Evolutionary conservation across 331 rosid species (phyloP).

Genomic region (Malus hybrid): DNA sequence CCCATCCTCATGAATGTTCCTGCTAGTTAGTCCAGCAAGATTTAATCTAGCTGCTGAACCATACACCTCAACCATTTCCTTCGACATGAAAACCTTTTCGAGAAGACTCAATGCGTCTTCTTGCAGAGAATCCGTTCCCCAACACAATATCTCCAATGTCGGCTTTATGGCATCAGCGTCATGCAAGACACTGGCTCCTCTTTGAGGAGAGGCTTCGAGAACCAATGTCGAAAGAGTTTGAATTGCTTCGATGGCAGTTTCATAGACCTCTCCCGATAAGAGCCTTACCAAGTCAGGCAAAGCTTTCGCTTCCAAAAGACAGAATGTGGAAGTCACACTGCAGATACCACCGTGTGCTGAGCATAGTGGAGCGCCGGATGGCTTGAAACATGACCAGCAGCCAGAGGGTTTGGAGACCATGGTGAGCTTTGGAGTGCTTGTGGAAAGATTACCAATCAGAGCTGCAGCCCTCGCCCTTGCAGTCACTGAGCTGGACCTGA

Average conservation of each 20-base stretch:
- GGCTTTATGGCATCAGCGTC: constrained; percentile 46
- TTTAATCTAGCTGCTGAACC: constrained; percentile 43
- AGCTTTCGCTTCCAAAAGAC: constrained; percentile 60
- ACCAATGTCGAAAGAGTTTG: constrained; percentile 73
- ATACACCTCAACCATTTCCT: constrained; percentile 57
- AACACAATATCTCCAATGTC: constrained; percentile 47
- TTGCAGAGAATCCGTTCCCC: constrained; percentile 61
- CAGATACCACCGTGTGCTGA: constrained; percentile 57
- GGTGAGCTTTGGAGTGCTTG: constrained; percentile 53
- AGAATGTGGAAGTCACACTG: constrained; percentile 44
- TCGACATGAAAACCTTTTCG: constrained; percentile 61
- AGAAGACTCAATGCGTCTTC: constrained; percentile 61
- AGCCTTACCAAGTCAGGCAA: constrained; percentile 57
- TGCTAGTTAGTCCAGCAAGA: constrained; percentile 44
- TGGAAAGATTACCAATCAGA: constrained; percentile 70
- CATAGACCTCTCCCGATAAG: constrained; percentile 54
- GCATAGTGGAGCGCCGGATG: constrained; percentile 39
- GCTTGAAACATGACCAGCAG: constrained; percentile 44
- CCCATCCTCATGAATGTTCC: constrained; percentile 40
- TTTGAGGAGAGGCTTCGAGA: constrained; percentile 45
- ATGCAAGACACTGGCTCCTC: constrained; percentile 61
- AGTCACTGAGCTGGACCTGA: constrained; percentile 42
- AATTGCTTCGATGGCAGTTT: constrained; percentile 67
- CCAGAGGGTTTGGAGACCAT: constrained; percentile 27
- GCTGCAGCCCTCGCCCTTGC: constrained; percentile 92